Conservation (phyloP, 2,329 filamentous ascomycete species). For the Botrytis paeoniae region DNA sequence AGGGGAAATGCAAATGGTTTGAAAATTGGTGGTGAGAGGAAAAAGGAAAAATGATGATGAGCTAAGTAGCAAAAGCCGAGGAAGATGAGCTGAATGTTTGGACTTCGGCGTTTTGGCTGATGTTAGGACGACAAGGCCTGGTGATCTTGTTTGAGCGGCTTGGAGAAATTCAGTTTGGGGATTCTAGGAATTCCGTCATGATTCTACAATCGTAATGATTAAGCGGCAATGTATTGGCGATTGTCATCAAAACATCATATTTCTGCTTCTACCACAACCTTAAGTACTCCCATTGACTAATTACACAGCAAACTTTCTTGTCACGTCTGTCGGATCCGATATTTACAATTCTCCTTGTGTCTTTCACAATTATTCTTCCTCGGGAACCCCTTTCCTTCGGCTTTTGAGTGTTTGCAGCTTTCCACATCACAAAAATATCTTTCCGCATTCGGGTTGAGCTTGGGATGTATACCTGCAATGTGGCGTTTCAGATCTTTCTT, state of each 20-base stretch:
- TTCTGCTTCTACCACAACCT: neutral
- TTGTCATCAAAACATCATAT: neutral
- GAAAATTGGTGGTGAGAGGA: neutral
- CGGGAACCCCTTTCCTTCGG: neutral
- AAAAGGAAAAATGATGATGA: neutral
- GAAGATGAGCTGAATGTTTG: too few species aligned
- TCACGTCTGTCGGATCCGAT: neutral
- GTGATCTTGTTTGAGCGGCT: neutral
- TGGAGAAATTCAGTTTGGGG: neutral
- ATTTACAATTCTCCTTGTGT: constrained; percentile 2
- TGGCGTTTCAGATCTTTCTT: neutral
- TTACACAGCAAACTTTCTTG: neutral
- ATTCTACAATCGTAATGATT: neutral
- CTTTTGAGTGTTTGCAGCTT: constrained; percentile 9
- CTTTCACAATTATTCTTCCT: constrained; percentile 8
- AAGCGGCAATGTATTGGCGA: neutral
- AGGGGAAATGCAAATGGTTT: neutral
- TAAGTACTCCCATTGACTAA: neutral
- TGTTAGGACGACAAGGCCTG: neutral
- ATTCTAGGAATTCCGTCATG: neutral
- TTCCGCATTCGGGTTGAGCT: neutral
- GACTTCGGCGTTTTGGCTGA: neutral
- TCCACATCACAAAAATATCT: neutral
- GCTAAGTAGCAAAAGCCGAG: neutral
- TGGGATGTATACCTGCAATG: neutral